phyloP scores from a whole-genome alignment of 148 eudicot species.

The Vaccinium macrocarpon region DNA sequence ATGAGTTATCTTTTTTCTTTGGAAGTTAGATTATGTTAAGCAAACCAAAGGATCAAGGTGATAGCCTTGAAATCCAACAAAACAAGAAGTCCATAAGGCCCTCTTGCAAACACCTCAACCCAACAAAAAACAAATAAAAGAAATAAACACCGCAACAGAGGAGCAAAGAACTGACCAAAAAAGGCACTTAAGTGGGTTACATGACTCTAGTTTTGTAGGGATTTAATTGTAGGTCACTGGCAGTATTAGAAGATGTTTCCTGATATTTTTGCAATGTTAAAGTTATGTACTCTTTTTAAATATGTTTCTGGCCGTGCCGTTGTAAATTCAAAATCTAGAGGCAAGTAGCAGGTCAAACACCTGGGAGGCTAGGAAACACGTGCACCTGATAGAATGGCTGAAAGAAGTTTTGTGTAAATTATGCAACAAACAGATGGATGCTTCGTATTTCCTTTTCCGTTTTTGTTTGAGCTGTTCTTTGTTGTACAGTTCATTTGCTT shows the following conservation, averaged over 20 bases:
- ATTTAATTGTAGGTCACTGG: neutral
- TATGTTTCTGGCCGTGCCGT: conserved; percentile 4
- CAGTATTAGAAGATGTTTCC: neutral
- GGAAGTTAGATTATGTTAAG: neutral
- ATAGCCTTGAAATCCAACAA: neutral
- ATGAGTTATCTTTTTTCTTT: neutral
- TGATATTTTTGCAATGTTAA: no score
- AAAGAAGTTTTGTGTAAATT: neutral
- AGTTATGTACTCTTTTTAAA: neutral
- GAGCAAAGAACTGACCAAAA: neutral
- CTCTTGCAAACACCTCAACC: neutral
- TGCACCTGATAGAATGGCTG: neutral
- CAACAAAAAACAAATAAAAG: no score
- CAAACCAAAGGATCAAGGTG: neutral
- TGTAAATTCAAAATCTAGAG: neutral
- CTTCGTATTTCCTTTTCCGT: neutral
- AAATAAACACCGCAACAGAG: no score
- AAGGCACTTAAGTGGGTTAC: neutral
- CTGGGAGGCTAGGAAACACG: neutral
- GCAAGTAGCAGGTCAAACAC: neutral
- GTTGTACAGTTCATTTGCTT: neutral
- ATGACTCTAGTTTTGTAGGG: neutral
- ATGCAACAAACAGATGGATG: neutral
- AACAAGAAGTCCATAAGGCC: neutral
- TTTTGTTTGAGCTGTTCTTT: neutral